phyloP scores from a whole-genome alignment of 768 basidiomycete species.

The Boletus rufocinnamomeus region DNA sequence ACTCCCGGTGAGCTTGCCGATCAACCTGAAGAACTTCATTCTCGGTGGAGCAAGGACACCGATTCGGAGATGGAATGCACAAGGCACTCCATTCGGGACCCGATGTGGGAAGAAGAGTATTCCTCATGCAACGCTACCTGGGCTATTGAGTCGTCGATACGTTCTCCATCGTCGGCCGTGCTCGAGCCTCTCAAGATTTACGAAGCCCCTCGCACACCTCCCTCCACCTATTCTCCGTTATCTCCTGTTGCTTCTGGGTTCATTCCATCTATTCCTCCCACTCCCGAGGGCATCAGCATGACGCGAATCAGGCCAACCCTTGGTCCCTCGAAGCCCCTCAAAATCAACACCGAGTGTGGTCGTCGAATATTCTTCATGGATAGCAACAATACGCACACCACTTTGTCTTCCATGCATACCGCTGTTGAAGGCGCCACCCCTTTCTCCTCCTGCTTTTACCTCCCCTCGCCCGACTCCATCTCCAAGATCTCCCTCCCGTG shows the following conservation, averaged over 20 bases:
- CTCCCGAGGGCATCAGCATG: constrained; percentile 54
- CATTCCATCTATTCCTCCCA: constrained; percentile 52
- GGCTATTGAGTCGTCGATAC: constrained; percentile 53
- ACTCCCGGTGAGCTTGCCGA: constrained; percentile 45
- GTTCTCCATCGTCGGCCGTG: constrained; percentile 44
- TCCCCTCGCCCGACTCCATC: constrained; percentile 45
- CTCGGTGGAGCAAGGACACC: constrained; percentile 60
- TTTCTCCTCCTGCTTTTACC: constrained; percentile 58
- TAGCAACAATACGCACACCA: constrained; percentile 47
- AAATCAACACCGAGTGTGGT: constrained; percentile 56
- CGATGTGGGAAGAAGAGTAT: constrained; percentile 37
- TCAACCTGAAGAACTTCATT: constrained; percentile 44
- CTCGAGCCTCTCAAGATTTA: constrained; percentile 43
- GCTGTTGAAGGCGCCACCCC: constrained; percentile 64
- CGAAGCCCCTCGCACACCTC: constrained; percentile 51
- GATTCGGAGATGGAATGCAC: constrained; percentile 38
- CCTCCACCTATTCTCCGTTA: constrained; percentile 51
- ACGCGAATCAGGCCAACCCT: constrained; percentile 40
- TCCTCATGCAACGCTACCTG: constrained; percentile 56
- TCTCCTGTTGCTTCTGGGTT: constrained; percentile 42
- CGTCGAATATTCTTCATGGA: constrained; percentile 39
- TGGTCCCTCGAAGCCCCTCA: constrained; percentile 46
- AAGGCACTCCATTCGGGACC: constrained; percentile 32
- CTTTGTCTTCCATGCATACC: constrained; percentile 71
- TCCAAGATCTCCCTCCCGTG: constrained; percentile 40